These are phyloP conservation scores for Elsinoe necatrix DNA, from an alignment of 2,329 filamentous ascomycete genomes.

Conservation along the genomic window DNA sequence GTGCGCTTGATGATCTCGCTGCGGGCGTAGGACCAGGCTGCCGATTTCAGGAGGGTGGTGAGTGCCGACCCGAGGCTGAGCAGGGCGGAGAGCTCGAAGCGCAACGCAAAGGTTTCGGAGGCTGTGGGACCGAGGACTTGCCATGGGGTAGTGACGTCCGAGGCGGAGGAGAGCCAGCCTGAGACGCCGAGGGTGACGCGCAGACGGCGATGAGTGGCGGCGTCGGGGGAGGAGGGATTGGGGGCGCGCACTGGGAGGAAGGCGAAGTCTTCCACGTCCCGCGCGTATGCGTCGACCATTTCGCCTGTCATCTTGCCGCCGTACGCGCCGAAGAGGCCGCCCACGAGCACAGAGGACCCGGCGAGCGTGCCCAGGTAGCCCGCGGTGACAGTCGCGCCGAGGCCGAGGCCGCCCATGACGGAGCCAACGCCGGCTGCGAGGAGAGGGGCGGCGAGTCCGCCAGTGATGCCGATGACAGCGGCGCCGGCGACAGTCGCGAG, in stretches of 20 bases:
- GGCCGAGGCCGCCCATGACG: slow-evolving; percentile 66
- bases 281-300: slow-evolving; percentile 80
- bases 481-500: slow-evolving; percentile 82
- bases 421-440: slow-evolving; percentile 71
- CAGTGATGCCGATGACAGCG: slow-evolving; percentile 74
- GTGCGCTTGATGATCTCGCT: slow-evolving; percentile 62
- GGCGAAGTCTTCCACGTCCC: slow-evolving; percentile 80
- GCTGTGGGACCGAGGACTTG: slow-evolving; percentile 56
- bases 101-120: slow-evolving; percentile 71
- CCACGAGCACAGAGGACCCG: slow-evolving; percentile 70
- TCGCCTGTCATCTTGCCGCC: slow-evolving; percentile 72
- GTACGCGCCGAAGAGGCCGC: slow-evolving; percentile 86
- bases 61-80: slow-evolving; percentile 70
- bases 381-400: slow-evolving; percentile 66
- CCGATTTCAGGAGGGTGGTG: slow-evolving; percentile 66
- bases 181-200: slow-evolving; percentile 75
- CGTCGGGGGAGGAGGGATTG: slow-evolving; percentile 33
- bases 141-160: slow-evolving; percentile 73
- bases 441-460: slow-evolving; percentile 68
- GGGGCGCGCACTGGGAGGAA: slow-evolving; percentile 64
- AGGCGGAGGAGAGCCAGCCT: slow-evolving; percentile 67
- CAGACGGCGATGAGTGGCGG: slow-evolving; percentile 45
- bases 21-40: slow-evolving; percentile 71
- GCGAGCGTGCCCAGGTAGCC: slow-evolving; percentile 72
- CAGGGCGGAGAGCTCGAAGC: slow-evolving; percentile 74